phyloP scores from a whole-genome alignment of 2,329 filamentous ascomycete species.

The Hypoxylon sp. region DNA sequence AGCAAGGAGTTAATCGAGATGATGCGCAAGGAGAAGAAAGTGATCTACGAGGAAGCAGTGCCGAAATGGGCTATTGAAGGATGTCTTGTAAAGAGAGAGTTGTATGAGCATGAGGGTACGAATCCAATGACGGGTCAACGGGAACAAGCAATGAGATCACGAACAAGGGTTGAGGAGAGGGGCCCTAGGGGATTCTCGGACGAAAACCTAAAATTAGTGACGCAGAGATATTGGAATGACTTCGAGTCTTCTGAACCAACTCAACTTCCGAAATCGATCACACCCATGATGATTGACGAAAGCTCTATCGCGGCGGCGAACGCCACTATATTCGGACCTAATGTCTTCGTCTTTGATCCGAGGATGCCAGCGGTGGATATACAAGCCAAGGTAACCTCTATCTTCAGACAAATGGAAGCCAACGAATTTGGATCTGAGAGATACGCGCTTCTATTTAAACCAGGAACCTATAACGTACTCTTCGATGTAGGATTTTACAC shows the following conservation, averaged over 20 bases:
- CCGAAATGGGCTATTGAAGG: conserved; percentile 30
- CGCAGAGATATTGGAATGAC: conserved; percentile 20
- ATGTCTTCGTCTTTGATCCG: conserved; percentile 46
- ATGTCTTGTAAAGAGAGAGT: conserved; percentile 26
- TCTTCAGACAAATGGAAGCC: conserved; percentile 48
- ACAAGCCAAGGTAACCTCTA: conserved; percentile 41
- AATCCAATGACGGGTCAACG: conserved; percentile 5
- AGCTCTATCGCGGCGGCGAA: conserved; percentile 36
- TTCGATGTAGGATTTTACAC: conserved; percentile 49
- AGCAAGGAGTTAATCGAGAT: conserved; percentile 22
- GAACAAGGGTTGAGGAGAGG: conserved; percentile 17
- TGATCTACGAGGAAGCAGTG: conserved; percentile 23
- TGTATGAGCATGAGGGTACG: conserved; percentile 5
- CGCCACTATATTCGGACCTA: conserved; percentile 44
- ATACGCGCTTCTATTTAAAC: conserved; percentile 47
- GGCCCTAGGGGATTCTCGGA: conserved; percentile 17
- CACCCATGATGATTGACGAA: conserved; percentile 1
- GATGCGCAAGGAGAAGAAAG: conserved; percentile 24
- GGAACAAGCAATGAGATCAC: conserved; percentile 1
- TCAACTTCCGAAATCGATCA: conserved; percentile 2
- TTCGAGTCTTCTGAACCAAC: neutral
- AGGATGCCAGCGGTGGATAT: conserved; percentile 44
- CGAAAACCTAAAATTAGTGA: conserved; percentile 22
- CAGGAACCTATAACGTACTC: conserved; percentile 45
- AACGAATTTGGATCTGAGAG: conserved; percentile 47